Base-by-base conservation (phyloP, 345 rosid species). In the Corymbia maculata region DNA sequence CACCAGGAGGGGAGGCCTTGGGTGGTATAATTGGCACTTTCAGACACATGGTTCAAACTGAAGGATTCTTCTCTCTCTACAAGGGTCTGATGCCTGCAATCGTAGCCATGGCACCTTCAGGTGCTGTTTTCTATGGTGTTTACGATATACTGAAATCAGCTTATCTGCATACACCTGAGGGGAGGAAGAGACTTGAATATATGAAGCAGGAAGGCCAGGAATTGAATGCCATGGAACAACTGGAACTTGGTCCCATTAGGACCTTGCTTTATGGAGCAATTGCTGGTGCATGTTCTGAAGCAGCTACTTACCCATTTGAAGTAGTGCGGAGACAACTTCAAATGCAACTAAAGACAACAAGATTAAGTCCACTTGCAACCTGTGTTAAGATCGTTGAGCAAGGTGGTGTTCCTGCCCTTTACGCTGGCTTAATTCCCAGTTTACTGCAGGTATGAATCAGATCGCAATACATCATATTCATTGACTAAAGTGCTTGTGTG, bases 311-410 rank as follows among this genome's bases (percentile, higher is more conserved):
- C 91, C 99, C 99, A 15, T 96, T 96, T 86, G 99, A 96, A 94
- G 98, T 95, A 79, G 98, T 96, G 87, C 95, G 99, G 91, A 93
- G 99, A 88, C 97, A 94, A 61, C 98, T 97, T 89, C 99, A 97
- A 90, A 92, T 97, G 96, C 99, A 97, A 91, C 92, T 86, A n/a
- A 93, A 91, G 79, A 91, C 93, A 17, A 92, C 94, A 42, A 94
- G 93, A 92, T 93, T 96, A 88, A 88, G 91, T 90, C 90, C 97
- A 86, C 55, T 95, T 89, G 95, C 96, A 21, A 96, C 96, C 87
- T 95, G 95, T 16, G 80, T 92, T 50, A 96, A 90, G 91, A 93
- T 97, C 82, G 94, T 96, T 64, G 94, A 96, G 86, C 95, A 93
- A 87, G 99, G 99, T 90, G 99, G 99, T 3, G 51, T 96, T 87